A percentile compares a stretch with the other conserved stretches of the same genome.
Conservation (phyloP, 169 alveolate species). For the Plasmodium malariae region DNA sequence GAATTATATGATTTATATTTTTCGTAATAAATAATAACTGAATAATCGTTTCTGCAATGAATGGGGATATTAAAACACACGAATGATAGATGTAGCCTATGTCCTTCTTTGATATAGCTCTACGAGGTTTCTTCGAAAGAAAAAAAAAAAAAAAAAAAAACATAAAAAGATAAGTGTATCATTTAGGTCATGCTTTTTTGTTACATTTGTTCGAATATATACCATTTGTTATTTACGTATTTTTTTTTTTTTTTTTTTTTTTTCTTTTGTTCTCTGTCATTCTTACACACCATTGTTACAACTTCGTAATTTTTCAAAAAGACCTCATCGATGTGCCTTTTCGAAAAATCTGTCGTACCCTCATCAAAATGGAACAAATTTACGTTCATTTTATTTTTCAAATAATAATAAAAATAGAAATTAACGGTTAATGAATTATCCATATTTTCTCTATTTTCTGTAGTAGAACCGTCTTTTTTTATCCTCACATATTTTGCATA, state of each 20-base stretch:
- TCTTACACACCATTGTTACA: not conserved
- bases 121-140: constrained; percentile 4
- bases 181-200: not conserved
- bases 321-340: not conserved
- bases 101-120: constrained; percentile 21
- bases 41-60: constrained; percentile 66
- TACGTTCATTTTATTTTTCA: constrained; percentile 32
- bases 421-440: not conserved
- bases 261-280: not conserved
- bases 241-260: constrained; percentile 3
- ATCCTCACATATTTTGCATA: constrained; percentile 24
- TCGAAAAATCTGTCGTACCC: not conserved
- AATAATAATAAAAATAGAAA: constrained; percentile 37
- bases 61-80: constrained; percentile 73
- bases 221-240: not conserved
- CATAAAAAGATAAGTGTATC: not conserved
- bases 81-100: constrained; percentile 28
- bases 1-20: constrained; percentile 64
- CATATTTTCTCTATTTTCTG: not conserved
- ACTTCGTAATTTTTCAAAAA: constrained; percentile 14
- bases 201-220: not conserved
- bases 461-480: not conserved
- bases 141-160: constrained; percentile 2
- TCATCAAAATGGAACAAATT: not conserved
- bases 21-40: constrained; percentile 62